Conservation (phyloP, 2,329 filamentous ascomycete genomes). For the Gnomoniopsis smithogilvyi region DNA sequence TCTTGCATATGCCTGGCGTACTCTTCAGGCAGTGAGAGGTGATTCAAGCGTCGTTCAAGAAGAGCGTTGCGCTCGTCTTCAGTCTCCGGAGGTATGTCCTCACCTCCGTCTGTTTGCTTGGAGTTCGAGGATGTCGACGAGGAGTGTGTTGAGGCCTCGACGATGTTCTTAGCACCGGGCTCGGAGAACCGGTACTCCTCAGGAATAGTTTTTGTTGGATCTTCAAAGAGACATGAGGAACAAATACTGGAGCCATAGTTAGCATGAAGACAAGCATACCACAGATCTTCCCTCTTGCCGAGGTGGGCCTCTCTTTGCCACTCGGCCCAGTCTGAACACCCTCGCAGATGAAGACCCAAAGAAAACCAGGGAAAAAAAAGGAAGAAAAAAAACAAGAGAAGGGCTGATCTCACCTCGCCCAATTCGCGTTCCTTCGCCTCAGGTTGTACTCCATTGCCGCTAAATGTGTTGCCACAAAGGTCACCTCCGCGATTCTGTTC, state of each 20-base stretch:
- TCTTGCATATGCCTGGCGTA: slow-evolving; percentile 39
- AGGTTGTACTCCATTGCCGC: slow-evolving; percentile 82
- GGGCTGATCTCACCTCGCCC: slow-evolving; percentile 63
- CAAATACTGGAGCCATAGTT: background rate
- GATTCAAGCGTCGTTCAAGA: slow-evolving; percentile 2
- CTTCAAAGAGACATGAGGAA: slow-evolving; percentile 16
- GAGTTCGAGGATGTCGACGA: background rate
- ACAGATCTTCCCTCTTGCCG: background rate
- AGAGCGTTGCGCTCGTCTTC: slow-evolving; percentile 26
- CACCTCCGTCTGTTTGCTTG: slow-evolving; percentile 17
- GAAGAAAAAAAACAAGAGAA: no score
- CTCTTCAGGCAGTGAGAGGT: slow-evolving; percentile 30
- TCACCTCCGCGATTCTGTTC: slow-evolving; percentile 58
- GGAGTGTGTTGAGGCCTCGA: slow-evolving; percentile 10
- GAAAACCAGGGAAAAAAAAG: no score
- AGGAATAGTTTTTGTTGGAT: slow-evolving; percentile 13
- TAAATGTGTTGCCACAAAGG: slow-evolving; percentile 84
- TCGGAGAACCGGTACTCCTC: slow-evolving; percentile 3
- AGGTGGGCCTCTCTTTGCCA: background rate
- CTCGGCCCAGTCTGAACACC: background rate
- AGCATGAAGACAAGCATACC: background rate
- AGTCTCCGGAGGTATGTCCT: slow-evolving; percentile 14
- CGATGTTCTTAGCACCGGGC: slow-evolving; percentile 12
- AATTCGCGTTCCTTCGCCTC: slow-evolving; percentile 77
- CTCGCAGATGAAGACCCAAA: slow-evolving; percentile 1